Evolutionary conservation across 106 monocot genomes (phyloP).

Genomic region (Acorus calamus): DNA sequence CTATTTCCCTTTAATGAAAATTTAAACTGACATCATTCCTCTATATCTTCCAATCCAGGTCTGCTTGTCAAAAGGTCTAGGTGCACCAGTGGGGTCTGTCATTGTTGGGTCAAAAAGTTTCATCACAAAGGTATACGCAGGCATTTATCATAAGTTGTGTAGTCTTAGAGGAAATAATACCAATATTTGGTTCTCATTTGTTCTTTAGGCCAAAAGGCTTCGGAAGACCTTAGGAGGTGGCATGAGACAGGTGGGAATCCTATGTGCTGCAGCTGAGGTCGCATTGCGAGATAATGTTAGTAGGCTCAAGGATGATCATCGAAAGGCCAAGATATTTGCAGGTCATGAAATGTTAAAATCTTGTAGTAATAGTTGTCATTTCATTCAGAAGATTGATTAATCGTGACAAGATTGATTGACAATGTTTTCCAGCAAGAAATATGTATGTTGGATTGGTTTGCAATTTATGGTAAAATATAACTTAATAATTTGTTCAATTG

Average conservation of each 20-base stretch:
- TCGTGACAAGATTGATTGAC: no score
- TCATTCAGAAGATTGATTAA: no score
- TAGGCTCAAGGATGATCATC: conserved; percentile 78
- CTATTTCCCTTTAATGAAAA: background rate
- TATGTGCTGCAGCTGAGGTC: conserved; percentile 83
- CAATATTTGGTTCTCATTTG: conserved; percentile 1
- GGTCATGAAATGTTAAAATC: conserved; percentile 16
- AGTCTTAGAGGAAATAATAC: background rate
- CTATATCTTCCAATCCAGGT: conserved; percentile 33
- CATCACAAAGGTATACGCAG: conserved; percentile 55
- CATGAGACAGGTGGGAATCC: conserved; percentile 94
- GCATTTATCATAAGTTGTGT: background rate
- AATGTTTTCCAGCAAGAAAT: no score
- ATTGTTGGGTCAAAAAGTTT: conserved; percentile 71
- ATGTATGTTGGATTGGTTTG: no score
- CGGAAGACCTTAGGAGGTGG: conserved; percentile 92
- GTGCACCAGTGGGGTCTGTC: conserved; percentile 93
- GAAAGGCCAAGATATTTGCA: conserved; percentile 68
- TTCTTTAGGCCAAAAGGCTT: conserved; percentile 69
- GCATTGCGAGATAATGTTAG: conserved; percentile 58
- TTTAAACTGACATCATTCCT: background rate
- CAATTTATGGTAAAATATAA: no score
- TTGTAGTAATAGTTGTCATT: no score
- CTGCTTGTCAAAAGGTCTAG: conserved; percentile 92
- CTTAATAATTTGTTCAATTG: no score